Evolutionary conservation across 331 rosid species (phyloP).

Genomic region (Cucumis variabilis): DNA sequence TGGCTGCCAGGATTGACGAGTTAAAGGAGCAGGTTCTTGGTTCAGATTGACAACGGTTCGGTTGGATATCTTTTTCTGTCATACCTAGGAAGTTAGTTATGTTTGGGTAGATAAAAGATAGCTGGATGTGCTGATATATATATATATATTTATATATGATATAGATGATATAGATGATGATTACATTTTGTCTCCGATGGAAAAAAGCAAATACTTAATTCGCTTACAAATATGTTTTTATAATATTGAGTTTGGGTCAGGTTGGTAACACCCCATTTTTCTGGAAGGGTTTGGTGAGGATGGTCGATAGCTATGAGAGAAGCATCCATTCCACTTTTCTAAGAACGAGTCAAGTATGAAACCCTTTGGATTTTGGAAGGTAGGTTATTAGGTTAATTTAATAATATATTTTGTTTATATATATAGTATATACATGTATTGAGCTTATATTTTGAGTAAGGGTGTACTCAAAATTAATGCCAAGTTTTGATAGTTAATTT

Average conservation of each 20-base stretch:
- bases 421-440: no score
- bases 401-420: no score
- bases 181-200: background rate
- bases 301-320: no score
- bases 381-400: no score
- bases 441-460: no score
- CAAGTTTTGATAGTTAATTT: no score
- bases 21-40: slow-evolving; percentile 75
- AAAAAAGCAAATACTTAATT: background rate
- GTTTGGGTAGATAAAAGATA: background rate
- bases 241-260: background rate
- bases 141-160: background rate
- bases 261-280: no score
- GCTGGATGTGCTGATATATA: slow-evolving; percentile 16
- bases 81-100: background rate
- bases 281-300: no score
- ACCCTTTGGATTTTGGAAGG: no score
- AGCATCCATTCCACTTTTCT: no score
- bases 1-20: slow-evolving; percentile 63
- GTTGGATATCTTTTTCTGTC: background rate
- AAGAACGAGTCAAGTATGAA: no score
- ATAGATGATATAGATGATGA: background rate
- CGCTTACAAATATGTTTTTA: background rate
- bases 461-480: no score
- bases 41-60: slow-evolving; percentile 48